A percentile compares a stretch with the other conserved stretches of the same genome.
Conservation (phyloP, 176 grass and related monocot species). For the Elaeis guineensis region DNA sequence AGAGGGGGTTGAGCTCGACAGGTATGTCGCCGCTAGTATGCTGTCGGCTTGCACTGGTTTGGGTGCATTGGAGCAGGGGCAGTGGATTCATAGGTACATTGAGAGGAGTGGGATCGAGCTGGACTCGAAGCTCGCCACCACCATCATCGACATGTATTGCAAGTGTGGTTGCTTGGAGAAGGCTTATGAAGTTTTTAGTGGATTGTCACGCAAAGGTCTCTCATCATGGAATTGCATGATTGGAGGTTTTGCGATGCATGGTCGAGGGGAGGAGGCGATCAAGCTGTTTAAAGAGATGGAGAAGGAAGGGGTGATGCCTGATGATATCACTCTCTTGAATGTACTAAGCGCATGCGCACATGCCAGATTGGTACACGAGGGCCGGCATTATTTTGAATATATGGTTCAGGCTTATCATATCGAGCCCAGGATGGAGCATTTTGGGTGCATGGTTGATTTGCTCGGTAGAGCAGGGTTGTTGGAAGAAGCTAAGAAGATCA, state of each 20-base stretch:
- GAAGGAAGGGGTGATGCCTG: constrained; percentile 26
- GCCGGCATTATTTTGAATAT: constrained; percentile 39
- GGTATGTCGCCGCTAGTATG: constrained; percentile 47
- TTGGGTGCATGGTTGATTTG: constrained; percentile 77
- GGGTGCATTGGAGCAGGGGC: constrained; percentile 34
- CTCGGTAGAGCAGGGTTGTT: constrained; percentile 62
- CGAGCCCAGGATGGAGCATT: constrained; percentile 67
- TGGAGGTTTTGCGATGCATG: constrained; percentile 61
- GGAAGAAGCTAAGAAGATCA: constrained; percentile 68
- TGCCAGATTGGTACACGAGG: constrained; percentile 39
- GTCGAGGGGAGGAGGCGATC: constrained; percentile 38
- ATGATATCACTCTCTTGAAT: constrained; percentile 69
- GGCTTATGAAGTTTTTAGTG: constrained; percentile 39
- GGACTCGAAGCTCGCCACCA: constrained; percentile 51
- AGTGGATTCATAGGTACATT: constrained; percentile 55
- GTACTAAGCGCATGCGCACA: constrained; percentile 75
- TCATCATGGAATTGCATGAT: constrained; percentile 90
- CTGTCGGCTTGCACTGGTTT: constrained; percentile 56
- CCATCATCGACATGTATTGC: constrained; percentile 87
- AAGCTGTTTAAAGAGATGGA: constrained; percentile 55
- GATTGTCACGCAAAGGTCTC: constrained; percentile 27
- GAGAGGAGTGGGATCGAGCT: constrained; percentile 33
- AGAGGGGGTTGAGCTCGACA: constrained; percentile 36
- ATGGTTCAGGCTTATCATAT: constrained; percentile 33
- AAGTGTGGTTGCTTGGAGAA: constrained; percentile 74